Evolutionary conservation across 208 protist genomes (phyloP).

Genomic region (Trypanosoma conorhini): DNA sequence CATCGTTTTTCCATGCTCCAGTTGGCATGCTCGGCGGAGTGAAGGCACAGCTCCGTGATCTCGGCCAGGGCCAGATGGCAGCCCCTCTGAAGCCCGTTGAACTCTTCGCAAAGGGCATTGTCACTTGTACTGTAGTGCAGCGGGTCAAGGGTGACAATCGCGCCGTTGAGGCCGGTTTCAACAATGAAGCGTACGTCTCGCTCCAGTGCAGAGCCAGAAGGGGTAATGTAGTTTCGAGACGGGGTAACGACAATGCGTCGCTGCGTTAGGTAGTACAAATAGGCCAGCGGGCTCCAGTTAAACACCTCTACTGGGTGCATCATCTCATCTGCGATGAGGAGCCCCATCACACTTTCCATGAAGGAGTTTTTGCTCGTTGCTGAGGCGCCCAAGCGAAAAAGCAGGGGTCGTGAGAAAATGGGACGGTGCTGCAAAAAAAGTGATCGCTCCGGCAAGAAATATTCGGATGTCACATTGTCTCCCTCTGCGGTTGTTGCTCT

Average conservation of each 20-base stretch:
- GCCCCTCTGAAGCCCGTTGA: constrained; percentile 51
- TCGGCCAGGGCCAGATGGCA: constrained; percentile 53
- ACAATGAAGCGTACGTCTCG: constrained; percentile 93
- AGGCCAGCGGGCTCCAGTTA: constrained; percentile 93
- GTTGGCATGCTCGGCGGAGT: constrained; percentile 29
- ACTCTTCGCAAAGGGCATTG: constrained; percentile 63
- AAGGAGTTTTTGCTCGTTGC: constrained; percentile 46
- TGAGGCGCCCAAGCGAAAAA: constrained; percentile 37
- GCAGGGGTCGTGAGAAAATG: constrained; percentile 27
- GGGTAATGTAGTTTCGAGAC: constrained; percentile 93
- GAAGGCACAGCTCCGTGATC: constrained; percentile 71
- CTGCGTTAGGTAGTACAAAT: constrained; percentile 98
- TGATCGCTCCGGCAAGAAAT: constrained; percentile 27
- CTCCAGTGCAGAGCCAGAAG: constrained; percentile 61
- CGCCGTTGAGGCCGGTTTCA: constrained; percentile 93
- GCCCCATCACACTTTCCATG: constrained; percentile 87
- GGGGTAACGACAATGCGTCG: constrained; percentile 96
- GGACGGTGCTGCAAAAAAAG: constrained; percentile 31
- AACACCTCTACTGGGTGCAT: constrained; percentile 94
- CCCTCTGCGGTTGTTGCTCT: neutral
- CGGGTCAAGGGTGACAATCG: constrained; percentile 96
- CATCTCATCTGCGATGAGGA: constrained; percentile 94
- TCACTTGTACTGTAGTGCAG: constrained; percentile 81
- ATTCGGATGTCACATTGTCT: neutral
- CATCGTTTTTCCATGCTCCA: constrained; percentile 23